Conservation (phyloP, 805 yeast species). For the Schwanniomyces occidentalis region DNA sequence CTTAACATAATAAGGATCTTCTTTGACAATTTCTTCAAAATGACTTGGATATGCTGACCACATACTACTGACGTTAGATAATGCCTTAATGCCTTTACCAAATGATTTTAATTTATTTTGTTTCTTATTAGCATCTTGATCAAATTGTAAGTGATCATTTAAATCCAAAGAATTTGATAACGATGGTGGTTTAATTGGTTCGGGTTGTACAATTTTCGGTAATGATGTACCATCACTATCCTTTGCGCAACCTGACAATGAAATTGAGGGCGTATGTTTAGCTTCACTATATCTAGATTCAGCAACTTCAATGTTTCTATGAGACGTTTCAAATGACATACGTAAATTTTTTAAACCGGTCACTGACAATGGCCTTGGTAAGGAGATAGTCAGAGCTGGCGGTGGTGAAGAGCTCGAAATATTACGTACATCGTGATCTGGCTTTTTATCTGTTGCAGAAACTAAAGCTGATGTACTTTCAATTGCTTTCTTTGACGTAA, state of each 20-base stretch:
- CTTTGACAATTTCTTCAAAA: constrained; percentile 44
- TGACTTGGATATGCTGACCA: constrained; percentile 67
- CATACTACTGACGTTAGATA: constrained; percentile 34
- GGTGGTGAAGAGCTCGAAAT: background rate
- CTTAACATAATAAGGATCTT: constrained; percentile 51
- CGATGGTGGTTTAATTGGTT: constrained; percentile 1
- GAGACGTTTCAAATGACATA: constrained; percentile 34
- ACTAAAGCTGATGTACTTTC: constrained; percentile 41
- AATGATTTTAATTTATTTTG: constrained; percentile 17
- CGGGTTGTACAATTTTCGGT: background rate
- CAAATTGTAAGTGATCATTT: constrained; percentile 30
- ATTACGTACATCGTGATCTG: background rate
- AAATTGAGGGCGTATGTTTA: background rate
- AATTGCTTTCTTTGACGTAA: constrained; percentile 31
- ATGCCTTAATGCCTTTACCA: constrained; percentile 28
- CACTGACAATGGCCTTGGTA: constrained; percentile 37
- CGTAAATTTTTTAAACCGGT: constrained; percentile 31
- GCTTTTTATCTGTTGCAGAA: constrained; percentile 7
- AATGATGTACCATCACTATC: background rate
- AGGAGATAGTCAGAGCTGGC: constrained; percentile 10
- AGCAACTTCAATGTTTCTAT: constrained; percentile 22
- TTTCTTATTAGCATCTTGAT: constrained; percentile 13
- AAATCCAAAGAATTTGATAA: constrained; percentile 23
- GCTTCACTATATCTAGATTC: constrained; percentile 21
- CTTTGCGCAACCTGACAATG: too few relatives aligned